Conservation (phyloP, 106 monocot genomes). For the Dendrobium huoshanense region DNA sequence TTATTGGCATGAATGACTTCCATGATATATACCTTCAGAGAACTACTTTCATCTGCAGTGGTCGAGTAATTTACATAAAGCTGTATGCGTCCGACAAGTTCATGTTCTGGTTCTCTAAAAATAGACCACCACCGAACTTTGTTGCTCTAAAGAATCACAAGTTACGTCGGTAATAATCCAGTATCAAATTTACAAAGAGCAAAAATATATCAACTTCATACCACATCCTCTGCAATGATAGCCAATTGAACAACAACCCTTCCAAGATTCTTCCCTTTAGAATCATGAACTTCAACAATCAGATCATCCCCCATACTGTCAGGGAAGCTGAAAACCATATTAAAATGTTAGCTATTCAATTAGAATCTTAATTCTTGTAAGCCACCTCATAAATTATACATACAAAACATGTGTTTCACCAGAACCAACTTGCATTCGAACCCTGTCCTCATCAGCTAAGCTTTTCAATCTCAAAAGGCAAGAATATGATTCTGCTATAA, state of each 20-base stretch:
- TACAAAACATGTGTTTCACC: constrained; percentile 96
- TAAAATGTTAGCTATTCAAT: neutral
- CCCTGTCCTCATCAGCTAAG: constrained; percentile 49
- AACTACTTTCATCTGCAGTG: constrained; percentile 54
- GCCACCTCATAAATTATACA: constrained; percentile 20
- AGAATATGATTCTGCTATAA: constrained; percentile 45
- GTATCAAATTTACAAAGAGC: neutral
- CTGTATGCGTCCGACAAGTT: constrained; percentile 86
- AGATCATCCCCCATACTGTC: constrained; percentile 95
- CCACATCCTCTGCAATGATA: constrained; percentile 67
- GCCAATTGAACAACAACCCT: constrained; percentile 83
- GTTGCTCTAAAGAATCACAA: constrained; percentile 39
- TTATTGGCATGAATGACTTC: neutral
- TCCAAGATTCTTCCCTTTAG: constrained; percentile 64
- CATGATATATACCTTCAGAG: constrained; percentile 43
- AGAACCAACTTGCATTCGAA: constrained; percentile 85
- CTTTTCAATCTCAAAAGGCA: constrained; percentile 87
- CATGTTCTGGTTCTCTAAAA: constrained; percentile 83
- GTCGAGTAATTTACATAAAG: constrained; percentile 67
- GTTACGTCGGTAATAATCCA: neutral
- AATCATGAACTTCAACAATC: constrained; percentile 83
- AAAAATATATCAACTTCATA: constrained; percentile 24
- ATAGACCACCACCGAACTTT: constrained; percentile 94
- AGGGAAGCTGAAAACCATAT: constrained; percentile 59
- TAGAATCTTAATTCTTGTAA: constrained; percentile 3